Base-by-base conservation (phyloP, 768 basidiomycete species). In the Lentinula aciculospora region DNA sequence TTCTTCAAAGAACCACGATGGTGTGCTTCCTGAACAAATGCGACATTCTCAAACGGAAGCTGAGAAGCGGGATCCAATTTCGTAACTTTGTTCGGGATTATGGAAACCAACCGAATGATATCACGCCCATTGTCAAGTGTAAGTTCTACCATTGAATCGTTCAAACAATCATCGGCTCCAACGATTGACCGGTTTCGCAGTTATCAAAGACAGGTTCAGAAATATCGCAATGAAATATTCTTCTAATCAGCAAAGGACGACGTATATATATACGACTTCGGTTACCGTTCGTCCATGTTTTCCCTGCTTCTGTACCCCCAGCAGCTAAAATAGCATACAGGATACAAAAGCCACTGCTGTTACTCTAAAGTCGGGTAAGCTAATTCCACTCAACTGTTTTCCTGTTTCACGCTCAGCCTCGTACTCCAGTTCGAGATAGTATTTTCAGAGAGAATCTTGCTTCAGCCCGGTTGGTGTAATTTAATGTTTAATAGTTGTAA, bases 1-100 rank as follows among this genome's bases (percentile, higher is more conserved):
- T 90, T 1, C 81, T 91, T 6, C 68, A 77, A 8, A 80, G 78
- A 55, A 77, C 82, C 10, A 84, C 82, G 56, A 75, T 89, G 57
- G 81, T 89, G 46, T 75, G 89, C 23, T 91, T 91, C 69, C 70
- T 89, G 57, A 91, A 91, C 67, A 91, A 91, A 60, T 80, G 81
- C 59, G 89, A 91, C 59, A 67, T 89, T 3, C 70, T 90, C 2
- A 72, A 80, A 59, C 67, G 75, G 63, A 77, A 77, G 56, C 71
- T 87, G 28, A 68, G 69, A 28, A 64, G 66, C 1, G 83, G 84
- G 0, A 71, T 79, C 13, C 65, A 68, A 64, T 78, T 89, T 15
- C 78, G 72, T 21, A 74, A 75, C 10, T 83, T 77, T 65, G 72
- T 90, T 23, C 78, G 84, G 1, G 81, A 82, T 12, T 89, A 81